Percentiles rank a stretch among this genome's conserved stretches.
Conservation (phyloP, 2,329 filamentous ascomycete genomes). For the Drechslerella stenobrocha region DNA sequence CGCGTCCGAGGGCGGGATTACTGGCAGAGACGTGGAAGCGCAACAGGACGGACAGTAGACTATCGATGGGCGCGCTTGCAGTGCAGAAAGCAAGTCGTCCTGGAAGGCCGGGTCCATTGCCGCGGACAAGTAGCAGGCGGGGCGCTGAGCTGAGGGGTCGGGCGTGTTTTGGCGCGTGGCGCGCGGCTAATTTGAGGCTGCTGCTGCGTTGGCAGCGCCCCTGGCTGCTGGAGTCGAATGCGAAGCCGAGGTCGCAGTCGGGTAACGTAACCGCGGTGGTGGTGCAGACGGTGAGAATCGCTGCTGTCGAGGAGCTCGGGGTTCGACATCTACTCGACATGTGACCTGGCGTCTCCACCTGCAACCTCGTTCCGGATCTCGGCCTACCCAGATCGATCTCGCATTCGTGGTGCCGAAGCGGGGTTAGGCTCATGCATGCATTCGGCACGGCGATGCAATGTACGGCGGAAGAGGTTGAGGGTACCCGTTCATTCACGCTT, state of each 20-base stretch:
- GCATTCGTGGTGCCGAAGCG: background rate
- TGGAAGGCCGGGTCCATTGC: conserved; percentile 36
- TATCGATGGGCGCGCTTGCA: conserved; percentile 30
- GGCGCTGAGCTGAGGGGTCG: conserved; percentile 2
- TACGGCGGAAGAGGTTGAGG: no score
- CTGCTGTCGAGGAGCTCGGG: background rate
- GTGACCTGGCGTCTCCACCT: no score
- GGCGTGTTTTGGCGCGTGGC: conserved; percentile 2
- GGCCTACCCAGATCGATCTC: background rate
- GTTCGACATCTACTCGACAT: no score
- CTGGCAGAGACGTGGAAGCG: conserved; percentile 21
- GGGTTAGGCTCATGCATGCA: background rate
- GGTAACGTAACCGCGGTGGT: background rate
- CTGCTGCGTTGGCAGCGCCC: background rate
- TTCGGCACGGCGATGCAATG: no score
- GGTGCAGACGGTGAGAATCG: background rate
- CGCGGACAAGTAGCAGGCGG: background rate
- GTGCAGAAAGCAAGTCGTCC: conserved; percentile 16
- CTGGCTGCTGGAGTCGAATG: background rate
- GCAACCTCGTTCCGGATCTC: background rate
- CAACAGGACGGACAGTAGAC: conserved; percentile 43
- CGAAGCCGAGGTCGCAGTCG: no score
- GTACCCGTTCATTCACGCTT: no score
- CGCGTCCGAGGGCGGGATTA: conserved; percentile 30
- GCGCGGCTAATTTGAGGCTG: background rate